These are phyloP conservation scores for Yamadazyma blattariae DNA, from an alignment of 1,139 yeast genomes.

Conservation along the genomic window DNA sequence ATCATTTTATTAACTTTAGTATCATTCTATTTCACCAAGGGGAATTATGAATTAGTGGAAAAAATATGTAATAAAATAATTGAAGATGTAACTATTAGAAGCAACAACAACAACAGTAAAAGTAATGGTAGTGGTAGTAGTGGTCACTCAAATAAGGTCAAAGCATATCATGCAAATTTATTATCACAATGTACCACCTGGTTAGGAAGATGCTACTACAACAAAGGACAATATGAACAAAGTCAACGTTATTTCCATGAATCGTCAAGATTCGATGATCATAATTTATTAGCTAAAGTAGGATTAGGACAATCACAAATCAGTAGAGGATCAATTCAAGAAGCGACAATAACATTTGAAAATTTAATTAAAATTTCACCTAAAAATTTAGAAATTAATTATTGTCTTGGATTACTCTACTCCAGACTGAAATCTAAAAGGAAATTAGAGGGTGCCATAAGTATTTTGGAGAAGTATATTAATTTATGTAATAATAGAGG, in stretches of 20 bases:
- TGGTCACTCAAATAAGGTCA: background rate
- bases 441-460: constrained; percentile 52
- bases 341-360: constrained; percentile 84
- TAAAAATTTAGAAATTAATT: constrained; percentile 71
- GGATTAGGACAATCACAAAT: constrained; percentile 88
- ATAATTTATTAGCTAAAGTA: constrained; percentile 64
- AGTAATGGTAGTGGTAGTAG: constrained; percentile 13
- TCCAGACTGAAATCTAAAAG: constrained; percentile 44
- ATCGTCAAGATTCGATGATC: constrained; percentile 61
- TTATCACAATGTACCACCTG: constrained; percentile 82
- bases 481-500: constrained; percentile 54
- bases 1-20: constrained; percentile 45
- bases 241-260: constrained; percentile 75
- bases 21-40: constrained; percentile 60
- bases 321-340: constrained; percentile 71
- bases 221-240: constrained; percentile 53
- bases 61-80: constrained; percentile 55
- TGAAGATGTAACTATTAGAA: constrained; percentile 21
- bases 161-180: constrained; percentile 30
- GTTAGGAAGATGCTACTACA: constrained; percentile 78
- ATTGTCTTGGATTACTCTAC: constrained; percentile 73
- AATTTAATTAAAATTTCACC: constrained; percentile 65
- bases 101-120: constrained; percentile 7
- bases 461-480: constrained; percentile 70
- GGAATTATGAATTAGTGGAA: constrained; percentile 55